Percentiles rank a stretch among this genome's conserved stretches.
These are phyloP conservation scores for Thermoascus crustaceus DNA, from an alignment of 2,329 filamentous ascomycete species.

Conservation along the genomic window DNA sequence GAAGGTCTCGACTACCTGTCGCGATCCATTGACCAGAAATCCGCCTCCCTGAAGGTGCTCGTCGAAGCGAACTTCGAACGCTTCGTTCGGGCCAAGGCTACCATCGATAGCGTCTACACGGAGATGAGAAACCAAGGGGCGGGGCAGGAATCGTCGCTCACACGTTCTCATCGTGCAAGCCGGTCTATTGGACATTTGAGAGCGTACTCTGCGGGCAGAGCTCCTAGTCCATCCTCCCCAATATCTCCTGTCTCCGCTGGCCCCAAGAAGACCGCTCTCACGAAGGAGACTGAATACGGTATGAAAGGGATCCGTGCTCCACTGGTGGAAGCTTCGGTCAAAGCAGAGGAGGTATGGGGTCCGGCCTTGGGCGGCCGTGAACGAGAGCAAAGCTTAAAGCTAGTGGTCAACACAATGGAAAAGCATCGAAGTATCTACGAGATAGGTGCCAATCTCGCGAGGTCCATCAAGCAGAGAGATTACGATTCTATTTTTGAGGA, in stretches of 20 bases:
- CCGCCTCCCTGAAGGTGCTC: constrained; percentile 87
- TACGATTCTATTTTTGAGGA: constrained; percentile 82
- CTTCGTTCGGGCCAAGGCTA: constrained; percentile 94
- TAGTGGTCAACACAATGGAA: constrained; percentile 66
- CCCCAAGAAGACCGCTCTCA: constrained; percentile 77
- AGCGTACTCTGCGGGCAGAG: constrained; percentile 40
- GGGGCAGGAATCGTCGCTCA: constrained; percentile 30
- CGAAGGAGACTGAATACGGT: constrained; percentile 88
- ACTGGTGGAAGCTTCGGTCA: constrained; percentile 79
- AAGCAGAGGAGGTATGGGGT: constrained; percentile 96
- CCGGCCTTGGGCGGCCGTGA: constrained; percentile 85
- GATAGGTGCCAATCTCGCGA: constrained; percentile 65
- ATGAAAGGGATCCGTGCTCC: constrained; percentile 81
- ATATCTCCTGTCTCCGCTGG: constrained; percentile 40
- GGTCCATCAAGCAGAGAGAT: constrained; percentile 83
- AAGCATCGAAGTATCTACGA: constrained; percentile 76
- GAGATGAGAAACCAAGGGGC: constrained; percentile 78
- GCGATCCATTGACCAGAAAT: constrained; percentile 93
- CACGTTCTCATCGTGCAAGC: constrained; percentile 58
- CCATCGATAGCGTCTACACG: constrained; percentile 96
- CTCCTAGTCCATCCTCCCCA: constrained; percentile 30
- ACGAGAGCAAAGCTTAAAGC: constrained; percentile 78
- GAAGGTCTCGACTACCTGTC: constrained; percentile 78
- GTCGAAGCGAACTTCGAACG: constrained; percentile 98
- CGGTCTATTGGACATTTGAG: constrained; percentile 49